phyloP scores from a whole-genome alignment of 1,139 yeast genomes.

The Pichia sp. region DNA sequence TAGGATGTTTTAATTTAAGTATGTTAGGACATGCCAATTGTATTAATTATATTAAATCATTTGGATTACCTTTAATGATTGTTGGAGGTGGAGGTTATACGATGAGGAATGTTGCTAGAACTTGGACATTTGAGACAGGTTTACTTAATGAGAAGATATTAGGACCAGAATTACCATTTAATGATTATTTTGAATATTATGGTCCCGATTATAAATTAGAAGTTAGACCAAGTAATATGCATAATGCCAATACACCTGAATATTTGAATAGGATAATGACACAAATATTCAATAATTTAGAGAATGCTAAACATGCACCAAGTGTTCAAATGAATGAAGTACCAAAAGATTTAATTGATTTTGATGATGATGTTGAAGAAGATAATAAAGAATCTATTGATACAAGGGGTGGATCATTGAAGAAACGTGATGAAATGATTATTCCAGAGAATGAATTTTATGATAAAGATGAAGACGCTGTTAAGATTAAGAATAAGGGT shows the following conservation, averaged over 20 bases:
- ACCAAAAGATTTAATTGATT: conserved; percentile 79
- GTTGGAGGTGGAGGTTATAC: conserved; percentile 98
- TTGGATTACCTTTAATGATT: conserved; percentile 83
- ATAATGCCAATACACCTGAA: conserved; percentile 91
- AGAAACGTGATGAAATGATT: conserved; percentile 67
- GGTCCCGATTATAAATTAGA: conserved; percentile 94
- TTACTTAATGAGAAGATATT: conserved; percentile 70
- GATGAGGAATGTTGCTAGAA: conserved; percentile 85
- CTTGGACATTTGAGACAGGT: conserved; percentile 95
- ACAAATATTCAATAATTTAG: conserved; percentile 70
- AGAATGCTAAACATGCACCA: conserved; percentile 89
- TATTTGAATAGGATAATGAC: conserved; percentile 79
- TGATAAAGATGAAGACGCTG: conserved; percentile 51
- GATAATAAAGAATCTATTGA: conserved; percentile 70
- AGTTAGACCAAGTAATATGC: conserved; percentile 94
- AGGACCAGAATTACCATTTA: conserved; percentile 84
- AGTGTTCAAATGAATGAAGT: conserved; percentile 89
- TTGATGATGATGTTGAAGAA: conserved; percentile 73
- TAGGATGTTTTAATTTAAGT: conserved; percentile 89
- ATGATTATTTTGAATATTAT: conserved; percentile 93
- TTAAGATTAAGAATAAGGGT: conserved; percentile 17
- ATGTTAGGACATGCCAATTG: conserved; percentile 95
- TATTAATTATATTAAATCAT: conserved; percentile 75
- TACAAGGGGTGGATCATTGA: conserved; percentile 85
- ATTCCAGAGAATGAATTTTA: conserved; percentile 64